Base-by-base conservation (phyloP, 192 early-diverging fungal species). In the Backusella mclennaniae region DNA sequence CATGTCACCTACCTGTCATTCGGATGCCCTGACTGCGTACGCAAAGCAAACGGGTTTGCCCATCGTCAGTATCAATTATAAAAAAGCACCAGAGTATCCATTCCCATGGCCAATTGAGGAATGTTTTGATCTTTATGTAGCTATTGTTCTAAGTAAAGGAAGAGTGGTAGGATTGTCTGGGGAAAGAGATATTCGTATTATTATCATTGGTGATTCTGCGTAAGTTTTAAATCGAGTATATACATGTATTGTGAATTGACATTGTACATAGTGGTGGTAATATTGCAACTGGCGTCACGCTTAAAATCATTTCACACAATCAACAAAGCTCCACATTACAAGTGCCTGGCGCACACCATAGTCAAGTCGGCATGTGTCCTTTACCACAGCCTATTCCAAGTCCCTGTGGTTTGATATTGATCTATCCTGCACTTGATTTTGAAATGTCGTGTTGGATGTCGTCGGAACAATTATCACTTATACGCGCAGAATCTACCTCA, bases 391-490 rank as follows among this genome's bases (percentile, higher is more conserved):
- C 46, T 1, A 80, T 97, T 31, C 92, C 89, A 1, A 73, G 83
- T 31, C 97, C 97, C 9, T 84, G 82, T 6, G 95, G 92, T 8
- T 76, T 99, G 12, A 79, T 99, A 19, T 85, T 97, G 71, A 89
- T 95, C n/a, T 98, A 98, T 77, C 95, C 95, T 11, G 93, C 92
- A 76, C 87, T 98, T 53, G 89, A 94, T 44, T 96, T 99, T 73
- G 95, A 98, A 73, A 88, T 98, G 76, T 89, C 91, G 8, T 96
- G 95, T 71, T 99, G 97, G 96, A 96, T 99, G 89, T 86, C 93
- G 0, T 79, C 81, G 0, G 80, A 85, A 14, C 85, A 92, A 56
- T 69, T 93, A 21, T 80, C 85, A 1, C 79, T 93, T 31, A 87
- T 93, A 49, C 77, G 90, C 5, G 84, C 89, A 1, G 93, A 94